Base-by-base conservation (phyloP, 106 monocot genomes). In the Allium fistulosum region DNA sequence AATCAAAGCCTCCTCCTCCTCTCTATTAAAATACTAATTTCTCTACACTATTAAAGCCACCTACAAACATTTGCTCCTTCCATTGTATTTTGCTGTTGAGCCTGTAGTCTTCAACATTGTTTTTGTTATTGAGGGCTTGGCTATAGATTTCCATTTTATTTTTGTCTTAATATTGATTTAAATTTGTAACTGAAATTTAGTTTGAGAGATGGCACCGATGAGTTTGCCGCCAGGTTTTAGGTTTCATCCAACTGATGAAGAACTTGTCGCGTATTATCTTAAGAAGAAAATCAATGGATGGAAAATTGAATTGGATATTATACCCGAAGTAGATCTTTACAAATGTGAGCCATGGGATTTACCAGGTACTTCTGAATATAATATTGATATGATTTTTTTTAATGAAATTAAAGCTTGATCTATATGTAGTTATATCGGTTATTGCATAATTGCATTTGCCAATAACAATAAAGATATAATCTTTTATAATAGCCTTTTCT, bases 281-380 rank as follows among this genome's bases (percentile, higher is more conserved):
- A 75, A 68, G 46, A 9, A 62, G 17, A 75, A 75, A 68, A 75
- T 75, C 60, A 68, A 75, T 12, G 75, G 75, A 9, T 15, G 61
- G 8, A 68, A 61, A 59, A 69, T 75, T 16, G 75, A 75, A 47
- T 59, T 75, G 6, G 75, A 75, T 11, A 53, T 75, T 9, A 75
- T 75, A 27, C 68, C 68, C 8, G 75, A 75, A 47, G 68, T 75
- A 6, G 75, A 75, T 69, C 75, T 75, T 17, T 75, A 75, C 62
- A 75, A 75, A 53, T 75, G 75, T 17, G 75, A 75, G 53, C 75
- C 75, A 45, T 75, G 75, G 75, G 75, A 75, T 52, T 69, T 75
- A 48, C 68, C 75, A 62, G 75, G 75, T 75, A 63, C 1, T 17
- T 11, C 26, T 37, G 27, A 62, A 62, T 11, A 9, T 45, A 28